phyloP scores from a whole-genome alignment of 352 stramenopile species.

The Globisporangium spinosum region DNA sequence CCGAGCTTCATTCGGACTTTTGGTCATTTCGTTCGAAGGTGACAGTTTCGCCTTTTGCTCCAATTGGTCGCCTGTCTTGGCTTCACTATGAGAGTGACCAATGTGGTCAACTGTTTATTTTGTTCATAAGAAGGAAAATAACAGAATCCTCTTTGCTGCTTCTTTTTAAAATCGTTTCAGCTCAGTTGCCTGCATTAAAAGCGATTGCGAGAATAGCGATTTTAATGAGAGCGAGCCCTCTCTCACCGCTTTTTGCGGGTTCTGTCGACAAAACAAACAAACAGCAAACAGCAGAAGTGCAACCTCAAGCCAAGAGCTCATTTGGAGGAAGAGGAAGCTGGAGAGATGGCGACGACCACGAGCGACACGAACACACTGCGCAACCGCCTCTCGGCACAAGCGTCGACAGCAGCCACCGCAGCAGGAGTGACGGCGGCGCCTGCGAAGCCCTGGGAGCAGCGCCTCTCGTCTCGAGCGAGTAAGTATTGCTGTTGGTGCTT shows the following conservation, averaged over 20 bases:
- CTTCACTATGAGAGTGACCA: no score
- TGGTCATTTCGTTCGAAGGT: no score
- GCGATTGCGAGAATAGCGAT: no score
- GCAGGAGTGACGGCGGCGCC: conserved; percentile 16
- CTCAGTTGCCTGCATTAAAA: no score
- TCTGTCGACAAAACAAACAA: conserved; percentile 13
- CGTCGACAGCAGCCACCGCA: neutral
- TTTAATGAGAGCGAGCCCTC: neutral
- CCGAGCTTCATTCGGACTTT: no score
- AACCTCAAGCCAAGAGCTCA: conserved; percentile 10
- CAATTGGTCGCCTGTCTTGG: no score
- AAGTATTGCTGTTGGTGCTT: neutral
- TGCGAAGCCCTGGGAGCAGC: conserved; percentile 55
- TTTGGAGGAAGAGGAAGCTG: conserved; percentile 14
- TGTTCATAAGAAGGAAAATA: no score
- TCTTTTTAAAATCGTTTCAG: conserved; percentile 5
- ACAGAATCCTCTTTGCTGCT: no score
- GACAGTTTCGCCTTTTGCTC: no score
- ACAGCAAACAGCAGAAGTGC: conserved; percentile 7
- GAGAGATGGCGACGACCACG: conserved; percentile 28
- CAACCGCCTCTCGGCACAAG: conserved; percentile 14
- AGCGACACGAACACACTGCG: conserved; percentile 21
- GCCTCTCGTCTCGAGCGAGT: conserved; percentile 27
- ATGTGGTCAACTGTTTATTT: no score
- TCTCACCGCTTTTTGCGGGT: conserved; percentile 1